Conservation (phyloP, 1,139 yeast species). For the Geotrichum citri-aurantii region DNA sequence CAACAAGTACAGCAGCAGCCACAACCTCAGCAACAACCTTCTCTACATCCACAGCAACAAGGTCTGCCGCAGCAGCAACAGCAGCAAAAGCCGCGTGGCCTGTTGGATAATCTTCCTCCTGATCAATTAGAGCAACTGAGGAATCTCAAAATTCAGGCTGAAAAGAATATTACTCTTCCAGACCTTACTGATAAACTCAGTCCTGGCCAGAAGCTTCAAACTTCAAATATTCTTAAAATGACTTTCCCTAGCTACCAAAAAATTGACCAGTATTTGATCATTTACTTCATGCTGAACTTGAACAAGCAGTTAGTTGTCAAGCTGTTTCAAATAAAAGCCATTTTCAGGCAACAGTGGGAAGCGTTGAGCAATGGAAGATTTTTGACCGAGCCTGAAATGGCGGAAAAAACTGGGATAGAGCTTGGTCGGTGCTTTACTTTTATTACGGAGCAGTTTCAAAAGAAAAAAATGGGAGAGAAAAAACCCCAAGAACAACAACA, state of each 20-base stretch:
- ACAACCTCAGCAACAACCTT: neutral
- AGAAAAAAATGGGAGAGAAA: conserved; percentile 2
- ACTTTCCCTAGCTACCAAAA: conserved; percentile 60
- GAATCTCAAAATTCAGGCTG: conserved; percentile 10
- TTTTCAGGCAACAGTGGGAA: conserved; percentile 72
- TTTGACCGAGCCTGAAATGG: conserved; percentile 61
- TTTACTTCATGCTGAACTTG: conserved; percentile 67
- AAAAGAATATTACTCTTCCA: conserved; percentile 45
- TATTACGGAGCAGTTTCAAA: conserved; percentile 50
- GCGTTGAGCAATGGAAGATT: conserved; percentile 56
- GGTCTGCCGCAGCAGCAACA: neutral
- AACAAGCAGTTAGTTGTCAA: conserved; percentile 71
- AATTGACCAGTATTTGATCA: conserved; percentile 71
- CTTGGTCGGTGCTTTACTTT: conserved; percentile 69
- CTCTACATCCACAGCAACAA: neutral
- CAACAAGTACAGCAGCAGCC: neutral
- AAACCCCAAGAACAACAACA: neutral
- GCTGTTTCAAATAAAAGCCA: conserved; percentile 68
- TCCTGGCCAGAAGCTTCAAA: conserved; percentile 58
- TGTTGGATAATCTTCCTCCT: neutral
- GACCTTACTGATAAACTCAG: conserved; percentile 58
- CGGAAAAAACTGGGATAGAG: conserved; percentile 65
- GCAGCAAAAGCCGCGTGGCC: neutral
- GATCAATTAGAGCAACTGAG: conserved; percentile 5
- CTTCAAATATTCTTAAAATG: conserved; percentile 52